phyloP scores from a whole-genome alignment of 75 land plant species.

The Pinus taeda region DNA sequence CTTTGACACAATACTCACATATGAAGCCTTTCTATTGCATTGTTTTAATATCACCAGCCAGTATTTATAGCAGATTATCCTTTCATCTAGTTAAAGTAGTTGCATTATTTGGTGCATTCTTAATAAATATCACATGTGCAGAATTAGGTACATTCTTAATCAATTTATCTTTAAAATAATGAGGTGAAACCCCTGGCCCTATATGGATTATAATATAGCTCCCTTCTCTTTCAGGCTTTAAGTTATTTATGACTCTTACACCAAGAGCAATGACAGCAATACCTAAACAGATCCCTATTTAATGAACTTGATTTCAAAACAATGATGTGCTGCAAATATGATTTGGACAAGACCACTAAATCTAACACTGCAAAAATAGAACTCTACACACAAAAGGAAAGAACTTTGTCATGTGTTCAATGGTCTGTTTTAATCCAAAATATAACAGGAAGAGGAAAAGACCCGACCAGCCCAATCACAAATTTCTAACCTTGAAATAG shows the following conservation, averaged over 20 bases:
- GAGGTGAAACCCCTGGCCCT: not conserved
- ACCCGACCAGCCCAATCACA: slow-evolving; percentile 1
- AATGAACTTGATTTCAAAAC: not conserved
- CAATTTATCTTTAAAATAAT: not conserved
- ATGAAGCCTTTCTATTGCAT: no score
- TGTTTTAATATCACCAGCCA: no score
- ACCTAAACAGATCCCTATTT: not conserved
- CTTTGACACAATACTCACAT: no score
- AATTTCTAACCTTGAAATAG: slow-evolving; percentile 22
- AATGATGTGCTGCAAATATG: not conserved
- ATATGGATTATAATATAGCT: not conserved
- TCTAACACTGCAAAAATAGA: not conserved
- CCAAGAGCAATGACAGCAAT: not conserved
- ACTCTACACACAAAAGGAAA: not conserved
- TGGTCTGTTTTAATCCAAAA: not conserved
- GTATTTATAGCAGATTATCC: no score
- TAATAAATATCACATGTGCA: no score
- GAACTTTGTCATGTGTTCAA: not conserved
- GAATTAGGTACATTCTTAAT: not conserved
- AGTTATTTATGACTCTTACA: not conserved
- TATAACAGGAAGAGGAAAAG: not conserved
- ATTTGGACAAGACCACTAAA: not conserved
- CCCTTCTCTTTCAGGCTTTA: not conserved
- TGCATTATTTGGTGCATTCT: no score
- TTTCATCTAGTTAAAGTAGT: no score